Evolutionary conservation across 2,329 filamentous ascomycete species (phyloP), one percentile per base, ranked within the genome.

Genomic region (Pseudocercospora pini-densiflorae): DNA sequence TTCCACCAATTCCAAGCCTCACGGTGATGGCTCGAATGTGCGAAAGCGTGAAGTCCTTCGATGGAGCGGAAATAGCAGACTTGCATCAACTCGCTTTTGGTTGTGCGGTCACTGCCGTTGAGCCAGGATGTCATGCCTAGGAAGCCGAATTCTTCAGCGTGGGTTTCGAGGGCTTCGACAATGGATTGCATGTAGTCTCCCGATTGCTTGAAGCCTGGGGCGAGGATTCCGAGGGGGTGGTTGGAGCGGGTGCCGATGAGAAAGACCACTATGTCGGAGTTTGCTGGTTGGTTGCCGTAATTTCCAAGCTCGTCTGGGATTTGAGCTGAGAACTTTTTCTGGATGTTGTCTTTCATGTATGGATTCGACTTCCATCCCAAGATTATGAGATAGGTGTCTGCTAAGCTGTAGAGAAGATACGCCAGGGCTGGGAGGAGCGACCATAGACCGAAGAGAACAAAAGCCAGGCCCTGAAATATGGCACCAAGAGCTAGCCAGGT

Each of bases 21-120:
- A 12, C 81, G 79, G 71, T 88, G 87, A 8, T 82, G 63, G 6
- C 78, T 72, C 54, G 79, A 80, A 60, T 86, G 82, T 1, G 86
- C 86, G 68, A 86, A 88, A 16, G 74, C 76, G 72, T 88, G 81
- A 16, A 88, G 72, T 14, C 81, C 80, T 47, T 83, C 83, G 16
- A 83, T 64, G 62, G 80, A 77, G 40, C 79, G 78, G 75, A 88
- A 88, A 78, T 87, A 88, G 71, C 81, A 81, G 36, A 85, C 78
- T 2, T 72, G 70, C 66, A 85, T 68, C 21, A 75, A 16, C 7
- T 82, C 80, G 67, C 81, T 82, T 62, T 80, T 77, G 14, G 80
- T 79, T 2, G 69, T 67, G 36, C 79, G 76, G 24, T 81, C 78
- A 12, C 75, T 73, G n/a, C 66, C 59, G 59, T 75, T 77, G n/a